Percentiles rank a stretch among this genome's conserved stretches.
These are phyloP conservation scores for Brachypodium distachyon DNA, from an alignment of 202 grass and related monocot species.

Conservation along the genomic window DNA sequence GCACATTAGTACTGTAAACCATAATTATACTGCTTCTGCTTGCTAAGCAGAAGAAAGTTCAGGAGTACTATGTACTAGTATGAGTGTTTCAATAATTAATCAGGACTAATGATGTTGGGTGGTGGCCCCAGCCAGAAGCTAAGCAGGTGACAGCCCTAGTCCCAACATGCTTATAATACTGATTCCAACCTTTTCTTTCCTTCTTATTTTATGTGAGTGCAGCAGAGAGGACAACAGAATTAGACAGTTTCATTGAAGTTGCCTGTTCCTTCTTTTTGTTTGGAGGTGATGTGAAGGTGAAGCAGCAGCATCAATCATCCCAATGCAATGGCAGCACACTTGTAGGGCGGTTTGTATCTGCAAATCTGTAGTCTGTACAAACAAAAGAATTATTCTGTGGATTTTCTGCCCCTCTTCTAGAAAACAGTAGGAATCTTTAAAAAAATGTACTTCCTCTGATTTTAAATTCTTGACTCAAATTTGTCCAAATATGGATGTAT, in stretches of 20 bases:
- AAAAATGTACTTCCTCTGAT: not conserved
- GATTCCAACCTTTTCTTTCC: constrained; percentile 17
- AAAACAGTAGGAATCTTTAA: not conserved
- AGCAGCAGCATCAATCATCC: constrained; percentile 31
- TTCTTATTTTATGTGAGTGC: constrained; percentile 27
- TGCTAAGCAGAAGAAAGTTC: not conserved
- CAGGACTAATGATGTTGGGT: constrained; percentile 22
- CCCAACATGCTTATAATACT: constrained; percentile 50
- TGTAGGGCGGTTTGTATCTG: not conserved
- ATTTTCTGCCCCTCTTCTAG: not conserved
- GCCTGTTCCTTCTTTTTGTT: constrained; percentile 52
- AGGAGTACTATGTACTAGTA: not conserved
- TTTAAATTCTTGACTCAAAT: no score
- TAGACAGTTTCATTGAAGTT: constrained; percentile 45
- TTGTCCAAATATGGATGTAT: no score
- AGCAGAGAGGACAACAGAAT: constrained; percentile 37
- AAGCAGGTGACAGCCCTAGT: constrained; percentile 36
- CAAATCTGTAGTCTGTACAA: constrained; percentile 6
- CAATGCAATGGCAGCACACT: constrained; percentile 18
- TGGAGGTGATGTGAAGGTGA: constrained; percentile 26
- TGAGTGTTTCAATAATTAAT: constrained; percentile 17
- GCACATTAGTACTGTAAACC: not conserved
- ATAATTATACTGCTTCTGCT: not conserved
- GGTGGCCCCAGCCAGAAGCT: constrained; percentile 21
- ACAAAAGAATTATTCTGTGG: not conserved